phyloP scores from a whole-genome alignment of 1,284 basidiomycete species.

The Papiliotrema flavescens region DNA sequence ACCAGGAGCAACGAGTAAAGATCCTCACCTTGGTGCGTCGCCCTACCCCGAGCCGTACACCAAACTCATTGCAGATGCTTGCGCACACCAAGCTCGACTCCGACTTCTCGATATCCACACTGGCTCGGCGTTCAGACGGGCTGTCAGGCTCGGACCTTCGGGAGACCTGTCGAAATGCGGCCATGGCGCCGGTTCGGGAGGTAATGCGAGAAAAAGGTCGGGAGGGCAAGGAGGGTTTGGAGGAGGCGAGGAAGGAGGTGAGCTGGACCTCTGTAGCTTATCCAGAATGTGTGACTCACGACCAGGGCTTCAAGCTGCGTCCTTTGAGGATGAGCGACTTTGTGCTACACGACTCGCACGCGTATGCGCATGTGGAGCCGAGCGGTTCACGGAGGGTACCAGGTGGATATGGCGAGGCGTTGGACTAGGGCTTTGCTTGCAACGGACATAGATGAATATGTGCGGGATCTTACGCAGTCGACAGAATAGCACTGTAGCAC shows the following conservation, averaged over 20 bases:
- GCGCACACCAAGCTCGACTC: slow-evolving; percentile 67
- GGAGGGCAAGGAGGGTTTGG: slow-evolving; percentile 44
- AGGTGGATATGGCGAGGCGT: slow-evolving; percentile 28
- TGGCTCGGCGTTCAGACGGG: slow-evolving; percentile 73
- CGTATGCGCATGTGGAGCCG: slow-evolving; percentile 44
- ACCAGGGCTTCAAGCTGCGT: slow-evolving; percentile 69
- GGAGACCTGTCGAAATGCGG: slow-evolving; percentile 90
- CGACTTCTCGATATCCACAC: slow-evolving; percentile 60
- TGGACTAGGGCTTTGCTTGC: slow-evolving; percentile 18
- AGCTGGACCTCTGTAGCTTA: slow-evolving; percentile 12
- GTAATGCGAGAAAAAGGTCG: slow-evolving; percentile 65
- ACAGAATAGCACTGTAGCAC: background rate
- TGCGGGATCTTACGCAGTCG: background rate
- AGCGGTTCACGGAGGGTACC: slow-evolving; percentile 21
- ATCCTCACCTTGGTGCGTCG: slow-evolving; percentile 75
- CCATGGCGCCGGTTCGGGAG: slow-evolving; percentile 86
- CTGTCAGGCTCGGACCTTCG: slow-evolving; percentile 87
- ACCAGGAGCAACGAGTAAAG: slow-evolving; percentile 73
- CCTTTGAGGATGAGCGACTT: slow-evolving; percentile 69
- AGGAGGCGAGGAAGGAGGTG: slow-evolving; percentile 47
- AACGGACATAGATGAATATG: background rate
- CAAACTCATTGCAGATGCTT: slow-evolving; percentile 63
- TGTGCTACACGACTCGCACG: slow-evolving; percentile 57
- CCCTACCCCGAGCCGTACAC: background rate
- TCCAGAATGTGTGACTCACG: background rate